A percentile compares a stretch with the other conserved stretches of the same genome.
Conservation (phyloP, 164 flowering plant species). For the Saururus chinensis region DNA sequence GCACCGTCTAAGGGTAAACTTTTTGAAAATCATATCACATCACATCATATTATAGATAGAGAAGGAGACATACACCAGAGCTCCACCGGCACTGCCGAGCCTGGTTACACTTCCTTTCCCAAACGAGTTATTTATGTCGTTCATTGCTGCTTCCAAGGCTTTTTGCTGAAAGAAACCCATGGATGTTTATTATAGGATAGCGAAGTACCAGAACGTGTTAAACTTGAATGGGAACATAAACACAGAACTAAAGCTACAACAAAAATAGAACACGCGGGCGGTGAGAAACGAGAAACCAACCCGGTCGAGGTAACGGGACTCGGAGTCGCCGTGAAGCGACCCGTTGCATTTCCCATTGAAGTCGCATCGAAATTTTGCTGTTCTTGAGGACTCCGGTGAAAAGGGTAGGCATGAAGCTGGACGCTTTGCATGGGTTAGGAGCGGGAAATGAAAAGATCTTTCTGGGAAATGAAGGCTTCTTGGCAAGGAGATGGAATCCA, state of each 20-base stretch:
- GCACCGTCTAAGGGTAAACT: background rate
- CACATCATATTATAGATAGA: background rate
- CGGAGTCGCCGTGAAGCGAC: constrained; percentile 37
- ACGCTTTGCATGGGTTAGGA: background rate
- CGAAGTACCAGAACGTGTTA: background rate
- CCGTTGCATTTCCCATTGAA: constrained; percentile 39
- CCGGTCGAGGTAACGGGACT: constrained; percentile 57
- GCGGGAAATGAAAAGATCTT: constrained; percentile 1
- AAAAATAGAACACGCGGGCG: too few relatives aligned
- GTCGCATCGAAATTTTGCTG: constrained; percentile 24
- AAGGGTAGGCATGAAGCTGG: constrained; percentile 8
- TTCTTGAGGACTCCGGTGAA: background rate
- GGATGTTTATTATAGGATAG: background rate
- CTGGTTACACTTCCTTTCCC: constrained; percentile 99
- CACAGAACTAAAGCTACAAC: background rate
- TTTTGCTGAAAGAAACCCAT: constrained; percentile 54
- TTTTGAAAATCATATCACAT: constrained; percentile 1
- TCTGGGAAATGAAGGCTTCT: background rate
- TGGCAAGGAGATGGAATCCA: constrained; percentile 8
- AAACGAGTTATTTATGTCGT: constrained; percentile 86
- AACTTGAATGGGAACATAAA: background rate
- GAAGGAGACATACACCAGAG: constrained; percentile 64
- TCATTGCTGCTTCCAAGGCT: constrained; percentile 97
- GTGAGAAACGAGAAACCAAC: constrained; percentile 20
- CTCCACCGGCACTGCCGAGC: constrained; percentile 98